Base-by-base conservation (phyloP, 352 stramenopile genomes). In the Phytophthora multivora region DNA sequence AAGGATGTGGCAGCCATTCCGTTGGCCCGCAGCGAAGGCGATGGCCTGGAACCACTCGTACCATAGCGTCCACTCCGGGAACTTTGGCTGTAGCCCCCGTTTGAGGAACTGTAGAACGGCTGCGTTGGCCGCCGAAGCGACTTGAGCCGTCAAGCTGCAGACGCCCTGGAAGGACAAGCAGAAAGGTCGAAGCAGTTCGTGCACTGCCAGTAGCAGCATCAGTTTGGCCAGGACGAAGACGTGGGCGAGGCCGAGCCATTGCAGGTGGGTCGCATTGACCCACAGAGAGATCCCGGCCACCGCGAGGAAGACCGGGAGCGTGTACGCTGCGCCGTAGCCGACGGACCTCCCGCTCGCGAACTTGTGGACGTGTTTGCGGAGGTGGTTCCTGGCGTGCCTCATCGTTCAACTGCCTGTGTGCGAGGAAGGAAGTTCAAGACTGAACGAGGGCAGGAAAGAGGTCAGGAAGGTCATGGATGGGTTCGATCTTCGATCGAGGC, bases 31-130 rank as follows among this genome's bases (percentile, higher is more conserved):
- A 33, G 66, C 49, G 31, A 62, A 64, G 16, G 71, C 52, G 12
- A 80, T 59, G 31, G 76, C 73, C 19, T 86, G 73, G 56, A 79
- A 73, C 49, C 63, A 60, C 41, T 80, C 66, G 57, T 77, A 83
- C 51, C 57, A 66, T 18, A 78, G 31, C 40, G 66, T 85, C 76
- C 76, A 83, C 43, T 69, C 60, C 1, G 56, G 59, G 46, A 80
- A 85, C 39, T 69, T 67, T 25, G 72, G 62, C 0, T 35, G 43
- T 3, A 74, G 56, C 2, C 70, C 73, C 19, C 69, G 65, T 11
- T 50, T 46, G 5, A 63, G n/a, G 33, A 67, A 72, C 16, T 59
- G 47, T 36, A 79, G 43, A 15, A 70, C 13, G 10, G 70, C 58
- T 1, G 45, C 40, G 23, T 64, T 70, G 26, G 66, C 52, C 4